Base-by-base conservation (phyloP, 805 yeast species). In the Tetrapisispora iriomotensis region DNA sequence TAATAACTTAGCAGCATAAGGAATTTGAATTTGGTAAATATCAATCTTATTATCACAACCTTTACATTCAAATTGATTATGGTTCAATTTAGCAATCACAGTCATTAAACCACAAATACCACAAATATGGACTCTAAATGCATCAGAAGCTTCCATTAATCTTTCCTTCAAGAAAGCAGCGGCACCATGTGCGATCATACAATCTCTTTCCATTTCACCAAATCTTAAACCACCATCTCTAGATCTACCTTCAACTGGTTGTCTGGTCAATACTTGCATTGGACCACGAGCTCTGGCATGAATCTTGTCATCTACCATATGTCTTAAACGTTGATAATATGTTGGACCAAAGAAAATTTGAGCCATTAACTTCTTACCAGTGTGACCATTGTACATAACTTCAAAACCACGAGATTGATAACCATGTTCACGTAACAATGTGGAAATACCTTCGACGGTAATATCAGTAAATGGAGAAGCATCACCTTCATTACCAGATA, bases 111-210 rank as follows among this genome's bases (percentile, higher is more conserved):
- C 99, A 72, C 99, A 92, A 55, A 90, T 78, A 58, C 97, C 98
- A 71, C 99, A 92, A 23, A 92, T 81, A 61, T 92, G 97, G 31
- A 92, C 97, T 65, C 97, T 76, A 72, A 92, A 92, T 2, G 97
- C 96, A 69, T 92, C 99, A 0, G 97, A 90, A 10, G 96, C 96
- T 65, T 92, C 97, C 96, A 92, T 90, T 62, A 92, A 71, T 63
- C 99, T 76, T 68, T 92, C 99, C 65, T 90, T 87, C 69, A 92
- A 75, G 71, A 92, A 90, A 7, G 96, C 94, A 4, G 98, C 96
- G 12, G 96, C 97, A 63, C 99, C 99, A 61, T 92, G 97, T 2
- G 99, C 98, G 72, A 92, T 92, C 96, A 92, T 90, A 82, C 99
- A 92, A 74, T 92, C 99, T 71, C 99, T 85, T 68, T 92, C 99